A percentile compares a stretch with the other conserved stretches of the same genome.
Evolutionary conservation across 2,329 filamentous ascomycete species (phyloP).

Genomic region (Alternaria novae-zelandiae): DNA sequence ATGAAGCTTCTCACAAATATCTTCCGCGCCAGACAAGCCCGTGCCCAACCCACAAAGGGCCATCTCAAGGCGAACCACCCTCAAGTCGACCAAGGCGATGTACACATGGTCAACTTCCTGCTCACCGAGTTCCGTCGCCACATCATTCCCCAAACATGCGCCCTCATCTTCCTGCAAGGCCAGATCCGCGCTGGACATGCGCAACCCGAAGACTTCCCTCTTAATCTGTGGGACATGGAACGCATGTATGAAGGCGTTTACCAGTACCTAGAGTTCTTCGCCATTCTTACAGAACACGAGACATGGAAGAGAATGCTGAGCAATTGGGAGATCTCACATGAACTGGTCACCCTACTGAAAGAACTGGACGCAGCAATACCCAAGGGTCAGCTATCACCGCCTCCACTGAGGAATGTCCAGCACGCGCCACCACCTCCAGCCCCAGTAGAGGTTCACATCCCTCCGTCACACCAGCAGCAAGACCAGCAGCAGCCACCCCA

Average conservation of each 20-base stretch:
- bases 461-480: conserved; percentile 12
- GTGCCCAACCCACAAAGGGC: conserved; percentile 41
- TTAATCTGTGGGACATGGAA: conserved; percentile 98
- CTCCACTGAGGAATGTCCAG: conserved; percentile 57
- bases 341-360: conserved; percentile 84
- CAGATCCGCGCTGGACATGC: conserved; percentile 80
- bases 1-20: conserved; percentile 90
- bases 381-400: conserved; percentile 65
- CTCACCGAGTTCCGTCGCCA: conserved; percentile 91
- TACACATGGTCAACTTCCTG: conserved; percentile 81
- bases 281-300: conserved; percentile 83
- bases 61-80: conserved; percentile 54
- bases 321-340: conserved; percentile 89
- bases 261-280: conserved; percentile 93
- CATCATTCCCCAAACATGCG: conserved; percentile 91
- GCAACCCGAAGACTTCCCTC: conserved; percentile 84
- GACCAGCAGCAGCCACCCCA: conserved; percentile 33
- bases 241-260: conserved; percentile 93
- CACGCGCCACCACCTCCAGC: conserved; percentile 43
- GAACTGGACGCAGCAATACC: conserved; percentile 87
- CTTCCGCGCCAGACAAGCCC: conserved; percentile 68
- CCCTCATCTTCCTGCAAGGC: conserved; percentile 91
- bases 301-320: conserved; percentile 85
- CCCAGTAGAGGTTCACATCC: conserved; percentile 20
- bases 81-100: conserved; percentile 64